A percentile compares a stretch with the other conserved stretches of the same genome.
These are phyloP conservation scores for Myxozyma neotropica DNA, from an alignment of 805 yeast species.

Conservation along the genomic window DNA sequence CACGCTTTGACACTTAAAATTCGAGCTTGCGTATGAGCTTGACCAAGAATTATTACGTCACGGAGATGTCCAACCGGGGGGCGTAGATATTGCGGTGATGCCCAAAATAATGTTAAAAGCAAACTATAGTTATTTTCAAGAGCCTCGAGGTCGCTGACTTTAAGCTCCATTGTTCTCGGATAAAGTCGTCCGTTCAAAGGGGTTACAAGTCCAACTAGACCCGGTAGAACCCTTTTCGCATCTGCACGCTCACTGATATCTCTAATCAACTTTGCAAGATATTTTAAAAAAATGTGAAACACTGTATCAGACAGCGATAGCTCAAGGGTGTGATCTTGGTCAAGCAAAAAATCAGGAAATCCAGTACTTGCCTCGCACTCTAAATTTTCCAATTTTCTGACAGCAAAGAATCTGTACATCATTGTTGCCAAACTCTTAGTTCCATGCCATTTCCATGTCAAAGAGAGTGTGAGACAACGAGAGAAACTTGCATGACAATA, in stretches of 20 bases:
- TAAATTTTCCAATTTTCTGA: constrained; percentile 31
- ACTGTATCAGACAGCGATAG: constrained; percentile 34
- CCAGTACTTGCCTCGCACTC: constrained; percentile 24
- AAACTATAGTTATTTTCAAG: constrained; percentile 36
- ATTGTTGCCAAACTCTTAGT: constrained; percentile 30
- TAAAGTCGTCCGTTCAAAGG: constrained; percentile 37
- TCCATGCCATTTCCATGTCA: constrained; percentile 35
- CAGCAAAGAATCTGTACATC: constrained; percentile 34
- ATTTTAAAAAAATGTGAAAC: constrained; percentile 36
- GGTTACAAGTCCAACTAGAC: constrained; percentile 36
- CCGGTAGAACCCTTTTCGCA: constrained; percentile 22
- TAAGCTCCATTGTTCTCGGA: constrained; percentile 29
- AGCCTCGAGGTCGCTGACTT: constrained; percentile 33
- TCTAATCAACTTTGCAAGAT: constrained; percentile 27
- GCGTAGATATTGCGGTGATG: constrained; percentile 32
- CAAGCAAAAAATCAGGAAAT: constrained; percentile 36
- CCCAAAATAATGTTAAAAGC: constrained; percentile 37
- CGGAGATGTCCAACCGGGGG: constrained; percentile 35
- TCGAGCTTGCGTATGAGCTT: constrained; percentile 37
- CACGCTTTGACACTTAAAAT: constrained; percentile 38
- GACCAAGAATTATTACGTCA: constrained; percentile 34
- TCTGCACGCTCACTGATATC: constrained; percentile 7
- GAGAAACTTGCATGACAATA: constrained; percentile 33
- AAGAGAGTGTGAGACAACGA: constrained; percentile 30
- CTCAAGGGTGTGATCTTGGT: constrained; percentile 20